Base-by-base conservation (phyloP, 768 basidiomycete species). In the Trametes cubensis region DNA sequence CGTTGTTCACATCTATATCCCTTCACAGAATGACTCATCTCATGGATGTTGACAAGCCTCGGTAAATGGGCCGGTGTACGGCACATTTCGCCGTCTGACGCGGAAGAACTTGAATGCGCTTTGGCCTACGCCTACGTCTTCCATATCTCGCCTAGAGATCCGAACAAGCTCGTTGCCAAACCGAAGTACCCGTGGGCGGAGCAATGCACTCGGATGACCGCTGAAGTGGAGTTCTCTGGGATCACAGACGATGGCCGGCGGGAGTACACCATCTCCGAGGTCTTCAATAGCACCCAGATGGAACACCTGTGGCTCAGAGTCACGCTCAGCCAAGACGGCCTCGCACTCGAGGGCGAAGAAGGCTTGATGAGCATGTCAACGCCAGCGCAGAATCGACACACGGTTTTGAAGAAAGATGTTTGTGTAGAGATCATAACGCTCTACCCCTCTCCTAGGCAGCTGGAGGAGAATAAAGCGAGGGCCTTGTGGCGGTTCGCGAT, bases 401-500 rank as follows among this genome's bases (percentile, higher is more conserved):
- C 51, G 14, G 42, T 55, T 15, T 0, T 62, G 48, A 62, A 52
- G 47, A 55, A 56, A 15, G 23, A n/a, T 5, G 5, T n/a, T 3
- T 18, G 68, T 3, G 66, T 70, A 0, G 70, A 72, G 18, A 28
- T 70, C 41, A 65, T 75, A 58, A 58, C 65, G 21, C 71, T 68
- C 62, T 72, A 70, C 59, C 75, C 75, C 2, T 47, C 71, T 0
- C 69, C 69, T 21, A 41, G 50, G 2, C 67, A 60, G 14, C 53
- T 73, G 26, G 40, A 58, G 18, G 41, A 11, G 8, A 70, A 72
- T 57, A 68, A 64, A 49, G n/a, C 73, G 25, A 62, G 68, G 4
- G 69, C 74, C 1, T 56, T 73, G 10, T 79, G 77, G 77, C 64
- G 56, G 6, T 77, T 72, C 55, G 77, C 76, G 0, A 62, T 69